Percentiles rank a stretch among this genome's conserved stretches.
Conservation (phyloP, 1,139 yeast genomes). For the Lodderomyces beijingensis region DNA sequence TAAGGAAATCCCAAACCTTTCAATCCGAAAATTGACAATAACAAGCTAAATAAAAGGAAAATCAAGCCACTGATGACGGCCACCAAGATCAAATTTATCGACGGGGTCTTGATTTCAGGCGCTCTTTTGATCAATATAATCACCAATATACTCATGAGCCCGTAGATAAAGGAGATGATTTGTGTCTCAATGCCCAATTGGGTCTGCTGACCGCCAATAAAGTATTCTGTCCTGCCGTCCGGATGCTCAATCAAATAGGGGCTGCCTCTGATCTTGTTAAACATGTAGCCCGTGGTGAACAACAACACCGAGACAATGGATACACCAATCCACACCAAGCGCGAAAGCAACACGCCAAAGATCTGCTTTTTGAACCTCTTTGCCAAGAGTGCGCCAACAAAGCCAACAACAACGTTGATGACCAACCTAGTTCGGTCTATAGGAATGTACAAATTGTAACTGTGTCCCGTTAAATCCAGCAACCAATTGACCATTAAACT, state of each 20-base stretch:
- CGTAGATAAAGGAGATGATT: slow-evolving; percentile 61
- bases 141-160: slow-evolving; percentile 46
- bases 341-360: slow-evolving; percentile 22
- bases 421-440: slow-evolving; percentile 50
- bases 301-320: slow-evolving; percentile 60
- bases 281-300: slow-evolving; percentile 91
- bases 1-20: slow-evolving; percentile 66
- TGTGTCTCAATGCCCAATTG: slow-evolving; percentile 88
- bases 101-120: slow-evolving; percentile 40
- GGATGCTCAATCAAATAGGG: slow-evolving; percentile 62
- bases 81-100: slow-evolving; percentile 43
- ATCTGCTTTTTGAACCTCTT: slow-evolving; percentile 33
- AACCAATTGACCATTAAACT: slow-evolving; percentile 39
- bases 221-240: slow-evolving; percentile 57
- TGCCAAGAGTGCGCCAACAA: slow-evolving; percentile 19
- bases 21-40: slow-evolving; percentile 50
- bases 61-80: slow-evolving; percentile 34
- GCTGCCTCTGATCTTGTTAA: slow-evolving; percentile 74
- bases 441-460: slow-evolving; percentile 52
- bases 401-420: slow-evolving; percentile 39
- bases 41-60: slow-evolving; percentile 49
- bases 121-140: slow-evolving; percentile 47
- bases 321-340: slow-evolving; percentile 58
- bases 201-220: slow-evolving; percentile 60
- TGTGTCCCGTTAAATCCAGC: slow-evolving; percentile 35